phyloP scores from a whole-genome alignment of 1,139 yeast genomes.

The Pichia inconspicua region DNA sequence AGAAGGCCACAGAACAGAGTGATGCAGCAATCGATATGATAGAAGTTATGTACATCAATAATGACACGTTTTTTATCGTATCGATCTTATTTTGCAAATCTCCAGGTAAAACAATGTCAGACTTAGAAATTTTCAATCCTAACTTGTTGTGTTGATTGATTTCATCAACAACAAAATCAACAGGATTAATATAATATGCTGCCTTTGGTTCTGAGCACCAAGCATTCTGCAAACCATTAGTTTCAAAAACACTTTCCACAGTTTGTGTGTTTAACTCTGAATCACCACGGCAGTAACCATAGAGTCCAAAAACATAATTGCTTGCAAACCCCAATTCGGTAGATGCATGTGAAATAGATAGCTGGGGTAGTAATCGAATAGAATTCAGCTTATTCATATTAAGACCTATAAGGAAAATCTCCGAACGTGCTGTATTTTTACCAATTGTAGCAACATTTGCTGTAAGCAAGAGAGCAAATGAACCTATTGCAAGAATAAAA shows the following conservation, averaged over 20 bases:
- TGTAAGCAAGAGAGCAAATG: conserved; percentile 12
- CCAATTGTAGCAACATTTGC: conserved; percentile 19
- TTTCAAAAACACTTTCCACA: conserved; percentile 9
- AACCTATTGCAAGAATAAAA: conserved; percentile 9
- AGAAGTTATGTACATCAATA: conserved; percentile 40
- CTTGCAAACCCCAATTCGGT: conserved; percentile 46
- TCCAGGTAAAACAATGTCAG: conserved; percentile 27
- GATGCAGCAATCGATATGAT: conserved; percentile 37
- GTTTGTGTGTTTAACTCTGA: conserved; percentile 20
- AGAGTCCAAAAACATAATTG: conserved; percentile 55
- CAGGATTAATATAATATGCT: conserved; percentile 47
- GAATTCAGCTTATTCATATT: conserved; percentile 29
- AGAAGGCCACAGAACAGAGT: conserved; percentile 35
- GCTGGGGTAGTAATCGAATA: conserved; percentile 15
- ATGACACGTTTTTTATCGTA: conserved; percentile 34
- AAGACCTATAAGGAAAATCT: conserved; percentile 36
- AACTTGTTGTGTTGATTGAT: conserved; percentile 23
- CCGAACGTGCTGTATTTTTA: conserved; percentile 29
- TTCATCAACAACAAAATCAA: conserved; percentile 38
- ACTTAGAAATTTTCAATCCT: conserved; percentile 16
- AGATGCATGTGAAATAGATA: conserved; percentile 8
- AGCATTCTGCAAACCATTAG: conserved; percentile 36
- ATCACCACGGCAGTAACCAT: conserved; percentile 69
- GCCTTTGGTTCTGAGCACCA: conserved; percentile 49
- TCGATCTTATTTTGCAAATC: conserved; percentile 27